A percentile compares a stretch with the other conserved stretches of the same genome.
Conservation (phyloP, 164 flowering plant species). For the Pachysandra terminalis region DNA sequence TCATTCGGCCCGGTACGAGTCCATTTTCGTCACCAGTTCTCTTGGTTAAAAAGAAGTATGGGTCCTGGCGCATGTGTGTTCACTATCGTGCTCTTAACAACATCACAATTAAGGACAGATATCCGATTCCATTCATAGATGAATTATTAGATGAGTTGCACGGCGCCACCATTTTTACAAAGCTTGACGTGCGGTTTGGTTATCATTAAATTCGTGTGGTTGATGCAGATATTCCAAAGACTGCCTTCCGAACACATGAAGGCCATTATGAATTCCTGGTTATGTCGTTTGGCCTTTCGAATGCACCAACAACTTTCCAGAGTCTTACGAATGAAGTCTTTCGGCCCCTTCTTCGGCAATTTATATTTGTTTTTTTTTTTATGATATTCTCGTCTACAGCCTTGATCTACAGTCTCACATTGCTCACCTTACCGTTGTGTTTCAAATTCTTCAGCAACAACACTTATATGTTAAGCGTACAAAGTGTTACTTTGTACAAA, state of each 20-base stretch:
- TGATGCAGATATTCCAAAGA: neutral
- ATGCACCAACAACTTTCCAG: neutral
- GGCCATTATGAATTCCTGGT: no score
- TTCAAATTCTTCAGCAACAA: neutral
- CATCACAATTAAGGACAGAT: no score
- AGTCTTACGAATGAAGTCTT: no score
- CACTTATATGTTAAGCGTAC: neutral
- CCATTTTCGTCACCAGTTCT: neutral
- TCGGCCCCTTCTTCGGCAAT: no score
- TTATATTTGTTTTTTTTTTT: no score
- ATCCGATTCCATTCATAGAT: no score
- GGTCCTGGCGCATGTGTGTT: neutral
- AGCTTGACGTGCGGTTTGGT: neutral
- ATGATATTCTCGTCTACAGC: no score
- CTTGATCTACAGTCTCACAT: neutral
- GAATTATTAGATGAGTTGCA: neutral
- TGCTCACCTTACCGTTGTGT: neutral
- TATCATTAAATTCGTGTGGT: neutral
- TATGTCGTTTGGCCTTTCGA: conserved; percentile 5
- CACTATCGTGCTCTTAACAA: neutral
- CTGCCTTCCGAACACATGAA: no score
- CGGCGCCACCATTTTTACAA: neutral
- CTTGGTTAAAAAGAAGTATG: no score
- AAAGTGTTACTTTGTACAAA: neutral
- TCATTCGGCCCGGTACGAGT: neutral